A percentile compares a stretch with the other conserved stretches of the same genome.
phyloP scores from a whole-genome alignment of 2,329 filamentous ascomycete genomes.

The Pezizomycotina sp. region DNA sequence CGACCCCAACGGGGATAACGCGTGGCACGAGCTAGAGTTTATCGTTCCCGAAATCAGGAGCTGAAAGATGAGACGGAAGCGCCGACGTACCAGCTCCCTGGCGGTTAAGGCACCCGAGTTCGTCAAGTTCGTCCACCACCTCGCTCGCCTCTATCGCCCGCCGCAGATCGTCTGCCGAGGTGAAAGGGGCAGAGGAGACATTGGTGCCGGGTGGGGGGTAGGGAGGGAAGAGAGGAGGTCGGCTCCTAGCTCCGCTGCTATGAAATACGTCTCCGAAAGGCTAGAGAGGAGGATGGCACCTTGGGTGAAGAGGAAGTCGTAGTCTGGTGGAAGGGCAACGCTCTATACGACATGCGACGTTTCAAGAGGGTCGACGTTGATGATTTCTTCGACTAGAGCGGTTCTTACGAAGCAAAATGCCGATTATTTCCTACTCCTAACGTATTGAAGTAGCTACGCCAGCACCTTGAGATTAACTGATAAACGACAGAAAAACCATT shows the following conservation, averaged over 20 bases:
- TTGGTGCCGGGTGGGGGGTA: conserved; percentile 1
- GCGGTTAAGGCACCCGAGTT: background rate
- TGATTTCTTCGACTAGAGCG: conserved; percentile 9
- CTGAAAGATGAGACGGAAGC: conserved; percentile 13
- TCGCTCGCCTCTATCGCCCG: too few relatives aligned
- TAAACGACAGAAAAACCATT: too few relatives aligned
- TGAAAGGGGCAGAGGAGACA: background rate
- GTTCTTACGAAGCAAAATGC: too few relatives aligned
- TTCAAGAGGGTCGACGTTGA: conserved; percentile 13
- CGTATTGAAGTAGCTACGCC: too few relatives aligned
- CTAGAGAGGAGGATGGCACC: background rate
- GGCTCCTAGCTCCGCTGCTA: conserved; percentile 5
- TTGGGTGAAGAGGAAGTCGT: conserved; percentile 5
- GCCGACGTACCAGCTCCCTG: too few relatives aligned
- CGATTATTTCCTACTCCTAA: too few relatives aligned
- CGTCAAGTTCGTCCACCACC: background rate
- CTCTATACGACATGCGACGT: conserved; percentile 6
- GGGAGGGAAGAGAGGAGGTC: conserved; percentile 7
- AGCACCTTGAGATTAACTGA: too few relatives aligned
- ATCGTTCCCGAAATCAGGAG: conserved; percentile 9
- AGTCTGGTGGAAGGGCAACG: conserved; percentile 8
- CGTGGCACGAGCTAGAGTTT: conserved; percentile 6
- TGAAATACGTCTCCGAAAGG: background rate
- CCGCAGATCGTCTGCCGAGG: background rate
- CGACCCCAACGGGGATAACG: conserved; percentile 7